Percentiles rank a stretch among this genome's conserved stretches.
Conservation (phyloP, 1,139 yeast species). For the Saccharomyces hybrid region DNA sequence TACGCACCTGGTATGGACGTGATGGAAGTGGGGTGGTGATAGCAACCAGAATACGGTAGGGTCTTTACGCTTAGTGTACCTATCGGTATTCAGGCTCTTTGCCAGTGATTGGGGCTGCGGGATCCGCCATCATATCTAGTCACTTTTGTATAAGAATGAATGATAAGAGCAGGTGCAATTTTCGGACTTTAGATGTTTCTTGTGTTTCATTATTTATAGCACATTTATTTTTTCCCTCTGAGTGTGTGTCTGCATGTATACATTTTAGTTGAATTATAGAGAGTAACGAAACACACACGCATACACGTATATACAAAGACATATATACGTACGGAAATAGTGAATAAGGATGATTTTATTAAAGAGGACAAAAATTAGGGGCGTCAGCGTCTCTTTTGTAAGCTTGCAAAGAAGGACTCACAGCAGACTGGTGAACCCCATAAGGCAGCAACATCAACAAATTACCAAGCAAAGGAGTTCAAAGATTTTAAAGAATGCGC, state of each 20-base stretch:
- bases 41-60: neutral
- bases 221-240: neutral
- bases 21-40: neutral
- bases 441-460: neutral
- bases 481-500: constrained; percentile 6
- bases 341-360: neutral
- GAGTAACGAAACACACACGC: neutral
- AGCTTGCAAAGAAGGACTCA: neutral
- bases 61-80: neutral
- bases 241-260: neutral
- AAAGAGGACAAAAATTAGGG: neutral
- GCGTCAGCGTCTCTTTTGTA: neutral
- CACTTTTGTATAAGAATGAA: neutral
- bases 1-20: neutral
- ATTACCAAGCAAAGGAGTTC: constrained; percentile 2
- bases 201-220: neutral
- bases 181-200: neutral
- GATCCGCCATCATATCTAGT: neutral
- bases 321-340: neutral
- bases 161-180: neutral
- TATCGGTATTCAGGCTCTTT: neutral
- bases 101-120: neutral
- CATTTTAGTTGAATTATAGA: neutral
- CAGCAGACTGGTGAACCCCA: neutral
- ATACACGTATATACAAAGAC: neutral